Evolutionary conservation across 345 rosid species (phyloP), one percentile per base, ranked within the genome.

Genomic region (Kernera saxatilis): DNA sequence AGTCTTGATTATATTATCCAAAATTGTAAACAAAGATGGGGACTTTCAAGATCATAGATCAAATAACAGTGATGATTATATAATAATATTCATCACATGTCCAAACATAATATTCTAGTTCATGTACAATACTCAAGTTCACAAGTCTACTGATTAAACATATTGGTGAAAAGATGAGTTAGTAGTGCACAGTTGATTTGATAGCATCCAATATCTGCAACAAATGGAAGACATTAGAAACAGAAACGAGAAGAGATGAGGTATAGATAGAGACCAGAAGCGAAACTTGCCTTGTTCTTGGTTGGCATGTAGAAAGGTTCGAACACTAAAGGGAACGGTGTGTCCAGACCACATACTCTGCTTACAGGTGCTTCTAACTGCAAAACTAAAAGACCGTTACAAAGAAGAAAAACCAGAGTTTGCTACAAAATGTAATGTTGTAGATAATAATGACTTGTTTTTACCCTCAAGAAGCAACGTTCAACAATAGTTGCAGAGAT

Each of bases 311-410:
- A 88, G 46, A 92, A 89, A 4, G 92, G 96, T 67, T 89, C 92
- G 21, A 92, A 89, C 49, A 89, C 93, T 15, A 85, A 88, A 26
- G 98, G 93, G 78, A 91, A 89, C n/a, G 92, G 98, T 4, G 98
- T 92, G 79, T 89, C 96, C 37, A 86, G 80, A 26, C 94, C 96
- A 36, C 96, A 92, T 26, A 89, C 87, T 75, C 94, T 83, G 23
- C 86, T 83, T 17, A 91, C 83, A 0, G 92, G 96, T 30, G 97
- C 92, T 87, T 91, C 92, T 43, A 91, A 75, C 96, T 91, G 88
- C 83, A 82, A 64, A 25, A 70, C 17, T 9, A 29, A 49, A 49
- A 13, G 6, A 39, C 39, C 26, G 51, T 37, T 11, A 23, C 32
- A 29, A n/a, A 8, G 10, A 13, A 62, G n/a, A 3, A 18, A 58